Evolutionary conservation across 2,329 filamentous ascomycete species (phyloP).

Genomic region (Pseudonectria buxi): DNA sequence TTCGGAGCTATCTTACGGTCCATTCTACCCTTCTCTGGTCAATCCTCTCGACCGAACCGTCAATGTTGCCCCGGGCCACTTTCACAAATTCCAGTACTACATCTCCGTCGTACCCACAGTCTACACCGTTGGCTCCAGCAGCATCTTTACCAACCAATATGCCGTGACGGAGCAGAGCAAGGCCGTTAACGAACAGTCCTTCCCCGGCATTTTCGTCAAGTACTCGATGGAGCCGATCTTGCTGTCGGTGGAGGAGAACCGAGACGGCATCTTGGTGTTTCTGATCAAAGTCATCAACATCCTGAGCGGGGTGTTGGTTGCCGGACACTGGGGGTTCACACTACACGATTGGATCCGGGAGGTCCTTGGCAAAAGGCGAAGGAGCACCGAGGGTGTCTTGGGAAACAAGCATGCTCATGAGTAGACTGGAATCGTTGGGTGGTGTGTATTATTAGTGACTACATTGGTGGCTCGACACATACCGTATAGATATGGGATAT

Average conservation of each 20-base stretch:
- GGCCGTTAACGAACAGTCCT: conserved; percentile 57
- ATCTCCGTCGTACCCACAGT: conserved; percentile 90
- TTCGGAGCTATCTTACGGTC: conserved; percentile 91
- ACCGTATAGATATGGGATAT: no score
- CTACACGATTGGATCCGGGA: conserved; percentile 67
- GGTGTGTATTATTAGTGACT: no score
- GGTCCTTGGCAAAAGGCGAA: conserved; percentile 44
- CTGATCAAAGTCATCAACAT: conserved; percentile 84
- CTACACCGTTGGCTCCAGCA: conserved; percentile 64
- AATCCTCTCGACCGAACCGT: conserved; percentile 93
- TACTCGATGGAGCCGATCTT: conserved; percentile 97
- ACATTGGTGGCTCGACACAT: no score
- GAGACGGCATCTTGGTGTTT: conserved; percentile 67
- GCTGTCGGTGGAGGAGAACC: conserved; percentile 75
- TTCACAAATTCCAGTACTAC: conserved; percentile 98
- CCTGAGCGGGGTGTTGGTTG: conserved; percentile 81
- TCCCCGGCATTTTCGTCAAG: conserved; percentile 95
- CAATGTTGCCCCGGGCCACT: conserved; percentile 66
- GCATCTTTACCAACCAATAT: conserved; percentile 93
- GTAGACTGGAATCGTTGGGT: conserved; percentile 2
- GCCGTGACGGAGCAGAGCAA: conserved; percentile 86
- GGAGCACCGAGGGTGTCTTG: conserved; percentile 42
- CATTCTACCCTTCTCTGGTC: conserved; percentile 88
- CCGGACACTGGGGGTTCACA: conserved; percentile 88
- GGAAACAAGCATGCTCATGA: conserved; percentile 37